phyloP scores from a whole-genome alignment of 257 asterid species.

The Ajuga chamaepitys region DNA sequence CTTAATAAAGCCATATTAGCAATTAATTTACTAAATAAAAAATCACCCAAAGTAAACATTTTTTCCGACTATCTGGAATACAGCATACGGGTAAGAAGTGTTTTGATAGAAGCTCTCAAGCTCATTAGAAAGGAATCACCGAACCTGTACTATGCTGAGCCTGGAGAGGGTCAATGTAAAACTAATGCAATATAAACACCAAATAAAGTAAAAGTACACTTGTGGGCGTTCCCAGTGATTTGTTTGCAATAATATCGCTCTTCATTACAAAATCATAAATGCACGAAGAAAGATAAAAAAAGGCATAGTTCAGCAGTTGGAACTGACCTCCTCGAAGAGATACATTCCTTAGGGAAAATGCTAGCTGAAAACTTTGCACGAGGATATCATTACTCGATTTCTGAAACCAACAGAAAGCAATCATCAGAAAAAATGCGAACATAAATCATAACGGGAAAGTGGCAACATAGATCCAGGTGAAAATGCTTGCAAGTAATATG shows the following conservation, averaged over 20 bases:
- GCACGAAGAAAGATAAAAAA: neutral
- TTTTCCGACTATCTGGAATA: neutral
- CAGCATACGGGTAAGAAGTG: neutral
- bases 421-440: slow-evolving; percentile 17
- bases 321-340: slow-evolving; percentile 61
- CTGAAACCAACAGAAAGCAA: slow-evolving; percentile 30
- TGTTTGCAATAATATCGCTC: neutral
- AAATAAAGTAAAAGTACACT: neutral
- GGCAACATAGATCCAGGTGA: slow-evolving; percentile 9
- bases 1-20: neutral
- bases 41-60: slow-evolving; percentile 11
- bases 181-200: neutral
- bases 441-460: neutral
- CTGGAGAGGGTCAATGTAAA: slow-evolving; percentile 9
- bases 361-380: slow-evolving; percentile 69
- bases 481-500: slow-evolving; percentile 3
- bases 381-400: slow-evolving; percentile 59
- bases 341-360: slow-evolving; percentile 59
- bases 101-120: neutral
- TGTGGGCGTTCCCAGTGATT: neutral
- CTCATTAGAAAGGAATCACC: neutral
- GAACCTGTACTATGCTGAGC: neutral
- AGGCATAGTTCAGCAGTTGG: slow-evolving; percentile 14
- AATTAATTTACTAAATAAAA: neutral
- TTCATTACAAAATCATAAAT: slow-evolving; percentile 1